These are phyloP conservation scores for Herpomyces periplanetae DNA, from an alignment of 2,329 filamentous ascomycete species.

Conservation along the genomic window DNA sequence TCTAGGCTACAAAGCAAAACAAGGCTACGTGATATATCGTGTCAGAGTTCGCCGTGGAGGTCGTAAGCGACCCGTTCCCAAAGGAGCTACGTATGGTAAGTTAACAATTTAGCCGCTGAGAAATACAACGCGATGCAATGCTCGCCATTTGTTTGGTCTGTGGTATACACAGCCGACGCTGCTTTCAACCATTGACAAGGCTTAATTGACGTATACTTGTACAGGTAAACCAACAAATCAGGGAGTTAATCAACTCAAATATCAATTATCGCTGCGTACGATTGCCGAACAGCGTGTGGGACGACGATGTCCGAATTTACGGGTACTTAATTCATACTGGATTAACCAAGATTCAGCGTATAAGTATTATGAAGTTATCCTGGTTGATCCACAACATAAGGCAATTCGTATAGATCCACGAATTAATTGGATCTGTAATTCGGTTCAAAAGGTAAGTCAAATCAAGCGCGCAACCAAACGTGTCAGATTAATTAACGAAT, in stretches of 20 bases:
- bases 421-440: conserved; percentile 99
- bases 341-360: conserved; percentile 99
- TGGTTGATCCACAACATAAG: conserved; percentile 98
- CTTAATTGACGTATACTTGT: conserved; percentile 2
- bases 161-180: neutral
- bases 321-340: conserved; percentile 99
- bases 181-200: conserved; percentile 4
- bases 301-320: conserved; percentile 90
- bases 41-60: conserved; percentile 91
- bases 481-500: conserved; percentile 1
- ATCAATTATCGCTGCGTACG: conserved; percentile 90
- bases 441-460: conserved; percentile 44
- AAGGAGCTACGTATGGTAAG: conserved; percentile 96
- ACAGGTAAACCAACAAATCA: conserved; percentile 99
- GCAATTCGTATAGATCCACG: conserved; percentile 92
- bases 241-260: conserved; percentile 99
- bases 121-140: neutral
- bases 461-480: neutral
- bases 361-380: conserved; percentile 99
- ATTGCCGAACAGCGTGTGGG: conserved; percentile 99
- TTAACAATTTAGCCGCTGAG: conserved; percentile 3
- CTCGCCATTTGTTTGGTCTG: conserved; percentile 1
- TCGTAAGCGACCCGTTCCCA: conserved; percentile 75
- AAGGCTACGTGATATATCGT: conserved; percentile 99
- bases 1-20: conserved; percentile 99